These are phyloP conservation scores for Teratosphaeria destructans DNA, from an alignment of 2,329 filamentous ascomycete genomes.

Conservation along the genomic window DNA sequence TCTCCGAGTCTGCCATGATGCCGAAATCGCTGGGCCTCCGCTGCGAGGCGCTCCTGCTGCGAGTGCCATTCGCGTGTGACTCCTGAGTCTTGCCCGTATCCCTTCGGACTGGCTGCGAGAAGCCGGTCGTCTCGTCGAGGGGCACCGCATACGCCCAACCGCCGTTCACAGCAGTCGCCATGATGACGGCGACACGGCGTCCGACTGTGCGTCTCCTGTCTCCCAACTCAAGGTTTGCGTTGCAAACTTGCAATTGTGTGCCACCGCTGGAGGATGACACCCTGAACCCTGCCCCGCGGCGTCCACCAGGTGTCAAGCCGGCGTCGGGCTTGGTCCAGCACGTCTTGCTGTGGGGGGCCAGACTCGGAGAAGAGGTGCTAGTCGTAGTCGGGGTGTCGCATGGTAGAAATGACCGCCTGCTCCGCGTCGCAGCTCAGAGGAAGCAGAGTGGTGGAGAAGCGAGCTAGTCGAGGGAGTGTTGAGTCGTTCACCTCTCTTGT, in stretches of 20 bases:
- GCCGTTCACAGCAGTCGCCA: conserved; percentile 3
- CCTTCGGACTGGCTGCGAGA: conserved; percentile 1
- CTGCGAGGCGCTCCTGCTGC: background rate
- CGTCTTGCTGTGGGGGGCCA: background rate
- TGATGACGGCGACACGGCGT: background rate
- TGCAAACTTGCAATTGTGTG: background rate
- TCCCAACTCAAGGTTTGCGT: background rate
- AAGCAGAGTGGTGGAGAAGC: background rate
- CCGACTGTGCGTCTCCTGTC: background rate
- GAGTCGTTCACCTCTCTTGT: background rate
- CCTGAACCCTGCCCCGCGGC: background rate
- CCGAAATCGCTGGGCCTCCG: conserved; percentile 8
- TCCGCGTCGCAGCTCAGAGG: background rate
- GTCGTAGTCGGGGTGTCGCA: background rate
- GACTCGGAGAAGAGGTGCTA: background rate
- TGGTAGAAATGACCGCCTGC: background rate
- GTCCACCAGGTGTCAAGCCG: no score
- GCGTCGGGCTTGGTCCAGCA: no score
- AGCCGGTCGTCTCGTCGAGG: conserved; percentile 7
- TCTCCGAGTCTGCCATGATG: conserved; percentile 17
- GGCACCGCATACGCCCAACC: conserved; percentile 8
- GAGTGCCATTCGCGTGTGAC: background rate
- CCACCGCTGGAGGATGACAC: background rate
- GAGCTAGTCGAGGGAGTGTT: background rate
- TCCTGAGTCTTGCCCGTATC: conserved; percentile 2